Percentiles rank a stretch among this genome's conserved stretches.
Evolutionary conservation across 2,329 filamentous ascomycete species (phyloP).

Genomic region (Scedosporium apiospermum): DNA sequence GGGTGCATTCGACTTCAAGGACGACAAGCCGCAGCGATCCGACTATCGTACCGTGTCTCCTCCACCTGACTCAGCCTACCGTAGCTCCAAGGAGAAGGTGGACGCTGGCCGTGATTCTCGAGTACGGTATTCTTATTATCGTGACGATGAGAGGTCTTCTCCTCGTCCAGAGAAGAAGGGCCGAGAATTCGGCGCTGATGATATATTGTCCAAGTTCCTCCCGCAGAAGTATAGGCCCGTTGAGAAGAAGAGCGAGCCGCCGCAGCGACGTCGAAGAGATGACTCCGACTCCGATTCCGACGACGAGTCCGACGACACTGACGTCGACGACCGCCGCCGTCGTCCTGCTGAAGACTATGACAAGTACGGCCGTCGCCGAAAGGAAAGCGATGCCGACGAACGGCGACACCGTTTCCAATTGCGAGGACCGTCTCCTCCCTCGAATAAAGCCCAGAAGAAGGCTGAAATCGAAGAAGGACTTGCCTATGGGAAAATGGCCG

Average conservation of each 20-base stretch:
- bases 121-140: conserved; percentile 11
- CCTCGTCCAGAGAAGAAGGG: conserved; percentile 13
- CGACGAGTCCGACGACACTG: conserved; percentile 17
- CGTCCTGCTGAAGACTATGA: background rate
- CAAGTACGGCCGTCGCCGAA: background rate
- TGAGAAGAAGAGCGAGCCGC: conserved; percentile 14
- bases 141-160: conserved; percentile 1
- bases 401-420: conserved; percentile 12
- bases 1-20: conserved; percentile 25
- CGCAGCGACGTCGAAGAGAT: conserved; percentile 17
- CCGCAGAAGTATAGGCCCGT: conserved; percentile 36
- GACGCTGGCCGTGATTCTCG: conserved; percentile 18
- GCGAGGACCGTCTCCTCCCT: background rate
- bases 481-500: conserved; percentile 1
- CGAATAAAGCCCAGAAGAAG: background rate
- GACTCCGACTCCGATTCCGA: conserved; percentile 11
- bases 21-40: conserved; percentile 20
- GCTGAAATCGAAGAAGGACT: background rate
- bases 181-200: conserved; percentile 18
- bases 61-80: conserved; percentile 24
- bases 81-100: conserved; percentile 24
- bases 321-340: conserved; percentile 10
- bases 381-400: background rate
- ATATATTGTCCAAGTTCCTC: conserved; percentile 30
- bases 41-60: conserved; percentile 25